A percentile compares a stretch with the other conserved stretches of the same genome.
These are phyloP conservation scores for Yarrowia divulgata DNA, from an alignment of 805 yeast species.

Conservation along the genomic window DNA sequence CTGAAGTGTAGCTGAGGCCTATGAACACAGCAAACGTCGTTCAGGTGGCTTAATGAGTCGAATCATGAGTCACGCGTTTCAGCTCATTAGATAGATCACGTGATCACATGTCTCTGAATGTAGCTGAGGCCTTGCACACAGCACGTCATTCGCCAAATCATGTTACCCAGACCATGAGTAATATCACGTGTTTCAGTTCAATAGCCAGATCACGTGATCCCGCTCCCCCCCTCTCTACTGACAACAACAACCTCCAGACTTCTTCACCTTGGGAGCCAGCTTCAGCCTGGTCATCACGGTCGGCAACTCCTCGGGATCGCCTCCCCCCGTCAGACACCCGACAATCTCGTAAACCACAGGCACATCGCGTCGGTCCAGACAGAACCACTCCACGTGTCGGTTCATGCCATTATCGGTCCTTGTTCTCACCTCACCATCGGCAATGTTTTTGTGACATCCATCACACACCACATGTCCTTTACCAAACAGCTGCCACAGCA, in stretches of 20 bases:
- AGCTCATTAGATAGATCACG: no score
- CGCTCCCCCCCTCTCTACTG: not conserved
- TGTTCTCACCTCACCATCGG: not conserved
- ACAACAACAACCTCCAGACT: conserved; percentile 22
- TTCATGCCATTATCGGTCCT: conserved; percentile 13
- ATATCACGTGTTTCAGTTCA: no score
- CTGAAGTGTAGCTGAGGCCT: no score
- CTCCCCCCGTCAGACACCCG: conserved; percentile 16
- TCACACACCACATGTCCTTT: conserved; percentile 47
- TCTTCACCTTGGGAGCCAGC: conserved; percentile 1
- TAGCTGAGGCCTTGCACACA: no score
- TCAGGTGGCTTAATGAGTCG: no score
- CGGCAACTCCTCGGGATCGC: conserved; percentile 29
- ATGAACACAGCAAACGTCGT: no score
- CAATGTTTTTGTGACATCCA: conserved; percentile 45
- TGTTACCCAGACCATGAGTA: no score
- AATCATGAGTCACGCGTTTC: no score
- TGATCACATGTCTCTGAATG: no score
- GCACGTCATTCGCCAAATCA: no score
- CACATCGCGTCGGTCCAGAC: conserved; percentile 19
- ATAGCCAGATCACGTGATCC: no score
- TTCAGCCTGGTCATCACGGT: not conserved
- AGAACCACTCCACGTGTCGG: conserved; percentile 48
- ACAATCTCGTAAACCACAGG: conserved; percentile 31
- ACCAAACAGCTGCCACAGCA: conserved; percentile 45